These are phyloP conservation scores for Naganishia vishniacii DNA, from an alignment of 768 basidiomycete species.

Conservation along the genomic window DNA sequence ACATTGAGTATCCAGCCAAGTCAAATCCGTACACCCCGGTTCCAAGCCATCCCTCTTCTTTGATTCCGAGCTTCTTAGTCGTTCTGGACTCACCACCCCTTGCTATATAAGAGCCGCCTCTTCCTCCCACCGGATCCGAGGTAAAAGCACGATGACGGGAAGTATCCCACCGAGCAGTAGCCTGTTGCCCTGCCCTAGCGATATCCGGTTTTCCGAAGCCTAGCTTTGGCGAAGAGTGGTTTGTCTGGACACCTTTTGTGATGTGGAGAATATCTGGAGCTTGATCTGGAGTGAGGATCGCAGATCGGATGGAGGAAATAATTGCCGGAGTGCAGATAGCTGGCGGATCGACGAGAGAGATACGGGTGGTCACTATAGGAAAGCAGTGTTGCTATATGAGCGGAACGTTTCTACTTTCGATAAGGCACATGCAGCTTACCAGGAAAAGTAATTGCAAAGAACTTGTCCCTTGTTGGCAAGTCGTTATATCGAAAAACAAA, in stretches of 20 bases:
- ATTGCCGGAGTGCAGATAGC: conserved; percentile 9
- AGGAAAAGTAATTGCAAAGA: conserved; percentile 21
- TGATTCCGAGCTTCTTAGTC: conserved; percentile 10
- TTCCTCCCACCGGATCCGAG: too few relatives aligned
- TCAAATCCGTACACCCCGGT: conserved; percentile 19
- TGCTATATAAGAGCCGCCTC: not conserved
- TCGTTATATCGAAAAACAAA: conserved; percentile 16
- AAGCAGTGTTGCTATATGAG: not conserved
- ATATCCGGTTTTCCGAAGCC: too few relatives aligned
- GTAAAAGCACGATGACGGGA: too few relatives aligned
- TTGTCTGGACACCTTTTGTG: not conserved
- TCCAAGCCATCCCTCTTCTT: conserved; percentile 16
- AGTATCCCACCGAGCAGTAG: too few relatives aligned
- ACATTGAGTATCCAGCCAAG: conserved; percentile 11
- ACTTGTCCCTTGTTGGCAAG: not conserved
- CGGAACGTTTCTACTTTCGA: too few relatives aligned
- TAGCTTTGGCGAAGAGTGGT: not conserved
- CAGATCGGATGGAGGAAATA: conserved; percentile 21
- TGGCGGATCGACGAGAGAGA: conserved; percentile 15
- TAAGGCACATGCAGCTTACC: conserved; percentile 1
- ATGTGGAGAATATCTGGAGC: not conserved
- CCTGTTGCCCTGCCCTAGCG: too few relatives aligned
- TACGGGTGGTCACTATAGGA: not conserved
- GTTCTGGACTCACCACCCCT: not conserved
- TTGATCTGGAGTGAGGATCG: not conserved